Evolutionary conservation across 2,329 filamentous ascomycete genomes (phyloP), one percentile per base, ranked within the genome.

Genomic region (Ophiostoma perfectum): DNA sequence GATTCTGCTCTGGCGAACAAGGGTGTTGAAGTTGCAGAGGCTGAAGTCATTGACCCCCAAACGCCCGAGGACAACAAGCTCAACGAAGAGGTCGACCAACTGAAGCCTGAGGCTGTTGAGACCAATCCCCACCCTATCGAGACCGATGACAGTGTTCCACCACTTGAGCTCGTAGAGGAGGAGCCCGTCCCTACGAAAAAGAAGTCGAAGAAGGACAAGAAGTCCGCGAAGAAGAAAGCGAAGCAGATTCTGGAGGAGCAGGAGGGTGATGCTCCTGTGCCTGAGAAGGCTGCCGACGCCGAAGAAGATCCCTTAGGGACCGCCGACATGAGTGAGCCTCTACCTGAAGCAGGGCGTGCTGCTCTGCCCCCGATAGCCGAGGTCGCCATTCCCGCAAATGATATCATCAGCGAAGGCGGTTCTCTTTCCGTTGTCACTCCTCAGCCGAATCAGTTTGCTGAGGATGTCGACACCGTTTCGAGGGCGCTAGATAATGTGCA

Each of bases 171-270:
- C 14, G 41, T 45, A 44, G 67, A 58, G 18, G 63, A 64, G 27
- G 41, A 27, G 63, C 39, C 65, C n/a, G 63, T 66, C 5, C 16
- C 67, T 14, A 8, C 62, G 52, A 67, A 66, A 18, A 36, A 63
- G 44, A 68, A 70, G n/a, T 67, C 68, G 49, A 49, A 58, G 38
- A 67, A 65, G 67, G 18, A 36, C 8, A 47, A 64, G 42, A 44
- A 45, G 62, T 55, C 67, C 36, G 41, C 41, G 6, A 67, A 70
- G 60, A 58, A 66, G 58, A 47, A 42, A 12, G 62, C 62, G 11
- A 63, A 65, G 38, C 68, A 60, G 47, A 39, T 39, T 5, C 38
- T 65, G 27, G 36, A 64, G 27, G 39, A 65, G 36, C 6, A 45
- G 9, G 14, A 42, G 60, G 18, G 49, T 39, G 65, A 58, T 14